phyloP scores from a whole-genome alignment of 768 basidiomycete genomes.

The Strobilomyces dryophilus region DNA sequence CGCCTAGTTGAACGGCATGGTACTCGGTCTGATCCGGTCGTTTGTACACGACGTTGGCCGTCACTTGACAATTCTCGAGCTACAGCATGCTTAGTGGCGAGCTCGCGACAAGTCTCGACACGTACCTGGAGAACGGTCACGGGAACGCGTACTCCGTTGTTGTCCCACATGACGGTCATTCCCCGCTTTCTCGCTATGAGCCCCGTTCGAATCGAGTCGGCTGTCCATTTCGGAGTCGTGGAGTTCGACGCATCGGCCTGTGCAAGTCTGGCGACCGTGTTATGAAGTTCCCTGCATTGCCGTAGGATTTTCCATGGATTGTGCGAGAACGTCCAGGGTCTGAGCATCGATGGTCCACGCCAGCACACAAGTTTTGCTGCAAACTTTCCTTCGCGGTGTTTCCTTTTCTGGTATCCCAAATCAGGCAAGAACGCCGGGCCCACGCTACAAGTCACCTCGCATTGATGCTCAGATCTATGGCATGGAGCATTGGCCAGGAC shows the following conservation, averaged over 20 bases:
- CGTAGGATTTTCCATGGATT: conserved; percentile 34
- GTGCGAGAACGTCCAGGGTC: conserved; percentile 44
- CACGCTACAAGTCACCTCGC: neutral
- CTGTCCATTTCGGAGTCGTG: conserved; percentile 66
- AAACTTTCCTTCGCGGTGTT: conserved; percentile 1
- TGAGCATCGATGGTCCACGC: conserved; percentile 40
- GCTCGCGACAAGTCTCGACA: conserved; percentile 3
- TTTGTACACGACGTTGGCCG: conserved; percentile 65
- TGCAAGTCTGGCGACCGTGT: conserved; percentile 34
- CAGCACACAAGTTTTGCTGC: conserved; percentile 12
- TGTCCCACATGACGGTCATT: conserved; percentile 92
- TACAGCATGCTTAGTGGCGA: conserved; percentile 28
- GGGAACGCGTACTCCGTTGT: conserved; percentile 81
- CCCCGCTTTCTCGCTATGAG: conserved; percentile 93
- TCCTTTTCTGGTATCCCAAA: conserved; percentile 14
- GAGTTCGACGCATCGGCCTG: conserved; percentile 23
- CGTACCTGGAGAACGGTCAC: conserved; percentile 92
- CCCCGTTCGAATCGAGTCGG: conserved; percentile 83
- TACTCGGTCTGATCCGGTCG: conserved; percentile 68
- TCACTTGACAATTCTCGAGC: conserved; percentile 90
- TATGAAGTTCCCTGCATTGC: conserved; percentile 41
- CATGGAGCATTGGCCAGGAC: conserved; percentile 74
- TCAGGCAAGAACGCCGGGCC: conserved; percentile 1
- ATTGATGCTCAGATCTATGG: conserved; percentile 45
- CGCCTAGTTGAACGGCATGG: conserved; percentile 92